Evolutionary conservation across 148 eudicot genomes (phyloP).

Genomic region (Rhododendron henanense): DNA sequence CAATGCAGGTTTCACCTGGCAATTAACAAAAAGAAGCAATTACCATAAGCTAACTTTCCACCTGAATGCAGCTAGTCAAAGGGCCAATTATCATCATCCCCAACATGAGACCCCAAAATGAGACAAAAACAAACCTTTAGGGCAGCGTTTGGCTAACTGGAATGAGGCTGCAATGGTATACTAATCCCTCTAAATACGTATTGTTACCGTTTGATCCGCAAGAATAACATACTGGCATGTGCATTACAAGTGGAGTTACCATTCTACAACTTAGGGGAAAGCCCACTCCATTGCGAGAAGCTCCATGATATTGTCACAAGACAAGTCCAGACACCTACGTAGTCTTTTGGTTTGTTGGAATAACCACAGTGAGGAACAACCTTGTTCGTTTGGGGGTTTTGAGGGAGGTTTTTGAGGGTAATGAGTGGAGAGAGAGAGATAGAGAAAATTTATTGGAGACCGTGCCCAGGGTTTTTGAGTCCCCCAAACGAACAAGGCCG

Average conservation of each 20-base stretch:
- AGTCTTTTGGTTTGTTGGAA: not conserved
- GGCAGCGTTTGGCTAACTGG: not conserved
- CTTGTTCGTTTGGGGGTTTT: too few relatives aligned
- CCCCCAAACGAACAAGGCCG: too few relatives aligned
- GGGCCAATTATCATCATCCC: not conserved
- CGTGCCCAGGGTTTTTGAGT: too few relatives aligned
- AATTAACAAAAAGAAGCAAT: conserved; percentile 7
- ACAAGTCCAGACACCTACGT: not conserved
- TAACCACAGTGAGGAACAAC: not conserved
- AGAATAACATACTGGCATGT: not conserved
- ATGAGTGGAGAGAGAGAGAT: too few relatives aligned
- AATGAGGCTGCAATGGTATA: not conserved
- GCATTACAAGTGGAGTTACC: not conserved
- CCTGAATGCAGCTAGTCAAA: not conserved
- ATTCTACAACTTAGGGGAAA: not conserved
- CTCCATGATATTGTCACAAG: not conserved
- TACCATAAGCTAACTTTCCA: conserved; percentile 4
- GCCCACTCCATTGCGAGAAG: not conserved
- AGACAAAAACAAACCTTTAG: not conserved
- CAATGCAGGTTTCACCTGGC: conserved; percentile 76
- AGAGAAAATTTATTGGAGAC: too few relatives aligned
- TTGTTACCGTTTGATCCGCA: not conserved
- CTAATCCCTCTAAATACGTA: not conserved
- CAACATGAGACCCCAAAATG: not conserved
- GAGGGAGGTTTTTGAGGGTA: too few relatives aligned